These are phyloP conservation scores for Bipolaris victoriae DNA, from an alignment of 2,329 filamentous ascomycete species.

Conservation along the genomic window DNA sequence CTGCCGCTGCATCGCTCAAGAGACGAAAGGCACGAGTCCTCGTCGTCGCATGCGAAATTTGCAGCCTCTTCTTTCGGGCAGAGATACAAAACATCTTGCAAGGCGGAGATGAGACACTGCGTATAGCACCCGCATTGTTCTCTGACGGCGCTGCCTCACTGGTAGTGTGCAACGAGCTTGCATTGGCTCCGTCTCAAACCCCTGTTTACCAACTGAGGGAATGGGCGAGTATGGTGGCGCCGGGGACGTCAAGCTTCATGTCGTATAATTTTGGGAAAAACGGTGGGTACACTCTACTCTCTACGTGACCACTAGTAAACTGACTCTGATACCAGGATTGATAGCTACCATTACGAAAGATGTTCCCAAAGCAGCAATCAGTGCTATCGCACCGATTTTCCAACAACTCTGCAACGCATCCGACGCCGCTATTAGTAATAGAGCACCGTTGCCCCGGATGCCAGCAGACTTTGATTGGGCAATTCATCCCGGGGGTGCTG, in stretches of 20 bases:
- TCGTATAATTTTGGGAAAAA: constrained; percentile 69
- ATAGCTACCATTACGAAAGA: constrained; percentile 32
- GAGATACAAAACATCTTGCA: constrained; percentile 67
- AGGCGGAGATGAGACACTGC: constrained; percentile 56
- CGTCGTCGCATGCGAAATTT: constrained; percentile 66
- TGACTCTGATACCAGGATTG: constrained; percentile 18
- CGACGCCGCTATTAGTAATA: constrained; percentile 29
- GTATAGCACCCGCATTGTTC: constrained; percentile 71
- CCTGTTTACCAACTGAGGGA: constrained; percentile 66
- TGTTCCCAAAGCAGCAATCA: constrained; percentile 25
- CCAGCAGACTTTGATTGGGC: constrained; percentile 73
- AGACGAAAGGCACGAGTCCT: constrained; percentile 67
- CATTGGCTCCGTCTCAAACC: constrained; percentile 42
- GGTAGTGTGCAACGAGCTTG: constrained; percentile 69
- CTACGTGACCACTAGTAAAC: no score
- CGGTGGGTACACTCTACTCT: constrained; percentile 51
- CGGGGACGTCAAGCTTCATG: constrained; percentile 66
- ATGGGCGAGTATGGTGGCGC: constrained; percentile 69
- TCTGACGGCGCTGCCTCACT: constrained; percentile 73
- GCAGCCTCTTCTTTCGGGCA: constrained; percentile 62
- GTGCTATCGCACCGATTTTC: constrained; percentile 35
- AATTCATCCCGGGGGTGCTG: constrained; percentile 71
- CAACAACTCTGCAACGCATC: constrained; percentile 35
- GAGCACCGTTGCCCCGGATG: constrained; percentile 31
- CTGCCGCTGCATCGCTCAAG: constrained; percentile 65